Conservation (phyloP, 352 stramenopile genomes). For the Globisporangium splendens region DNA sequence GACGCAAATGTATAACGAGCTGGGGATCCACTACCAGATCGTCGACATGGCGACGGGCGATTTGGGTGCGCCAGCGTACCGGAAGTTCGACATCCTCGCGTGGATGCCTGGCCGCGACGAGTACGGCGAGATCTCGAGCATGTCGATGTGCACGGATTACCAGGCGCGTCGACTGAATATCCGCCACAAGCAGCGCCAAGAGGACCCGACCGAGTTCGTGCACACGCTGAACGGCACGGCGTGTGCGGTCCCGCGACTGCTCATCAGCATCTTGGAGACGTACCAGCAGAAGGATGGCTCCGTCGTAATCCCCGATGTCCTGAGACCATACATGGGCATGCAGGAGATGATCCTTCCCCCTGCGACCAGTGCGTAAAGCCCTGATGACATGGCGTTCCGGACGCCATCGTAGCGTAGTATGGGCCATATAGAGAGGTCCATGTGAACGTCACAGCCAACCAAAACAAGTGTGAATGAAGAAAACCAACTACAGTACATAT, state of each 20-base stretch:
- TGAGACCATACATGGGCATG: constrained; percentile 79
- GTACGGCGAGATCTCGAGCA: constrained; percentile 82
- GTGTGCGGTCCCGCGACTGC: constrained; percentile 70
- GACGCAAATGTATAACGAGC: constrained; percentile 66
- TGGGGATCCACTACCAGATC: constrained; percentile 78
- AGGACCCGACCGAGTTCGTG: constrained; percentile 68
- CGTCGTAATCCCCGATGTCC: constrained; percentile 70
- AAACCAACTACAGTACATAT: background rate
- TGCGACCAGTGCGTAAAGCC: constrained; percentile 14
- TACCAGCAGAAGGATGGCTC: constrained; percentile 79
- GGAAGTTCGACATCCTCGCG: constrained; percentile 86
- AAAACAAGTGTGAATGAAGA: background rate
- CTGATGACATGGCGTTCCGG: background rate
- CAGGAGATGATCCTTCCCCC: constrained; percentile 53
- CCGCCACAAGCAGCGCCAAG: constrained; percentile 65
- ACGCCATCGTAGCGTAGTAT: constrained; percentile 1
- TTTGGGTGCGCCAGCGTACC: constrained; percentile 73
- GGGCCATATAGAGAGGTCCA: no score
- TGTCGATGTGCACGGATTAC: constrained; percentile 90
- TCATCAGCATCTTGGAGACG: constrained; percentile 85
- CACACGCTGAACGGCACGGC: constrained; percentile 89
- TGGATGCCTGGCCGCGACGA: constrained; percentile 82
- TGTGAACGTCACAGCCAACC: no score
- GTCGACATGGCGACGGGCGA: constrained; percentile 85
- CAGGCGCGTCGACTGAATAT: constrained; percentile 85